phyloP scores from a whole-genome alignment of 2,329 filamentous ascomycete species.

The Aureobasidium melanogenum region DNA sequence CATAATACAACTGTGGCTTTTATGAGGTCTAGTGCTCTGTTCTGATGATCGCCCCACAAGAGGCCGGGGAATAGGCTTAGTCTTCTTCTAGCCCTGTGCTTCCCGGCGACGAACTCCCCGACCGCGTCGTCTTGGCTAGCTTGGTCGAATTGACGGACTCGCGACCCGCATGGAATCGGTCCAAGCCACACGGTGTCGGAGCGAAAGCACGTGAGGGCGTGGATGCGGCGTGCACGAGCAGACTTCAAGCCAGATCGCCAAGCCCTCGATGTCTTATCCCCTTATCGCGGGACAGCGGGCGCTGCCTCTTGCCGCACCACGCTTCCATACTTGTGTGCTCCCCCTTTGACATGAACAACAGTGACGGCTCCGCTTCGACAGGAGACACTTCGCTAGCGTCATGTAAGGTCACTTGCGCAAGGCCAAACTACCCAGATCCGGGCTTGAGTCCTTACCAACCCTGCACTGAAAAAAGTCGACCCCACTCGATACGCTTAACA shows the following conservation, averaged over 20 bases:
- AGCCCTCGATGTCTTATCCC: conserved; percentile 9
- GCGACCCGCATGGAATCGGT: neutral
- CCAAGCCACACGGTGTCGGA: conserved; percentile 3
- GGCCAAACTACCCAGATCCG: conserved; percentile 7
- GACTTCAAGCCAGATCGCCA: neutral
- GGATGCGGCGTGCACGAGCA: neutral
- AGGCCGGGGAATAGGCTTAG: conserved; percentile 7
- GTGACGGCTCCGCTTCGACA: conserved; percentile 9
- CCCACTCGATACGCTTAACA: conserved; percentile 6
- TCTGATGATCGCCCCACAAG: neutral
- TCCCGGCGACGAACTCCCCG: neutral
- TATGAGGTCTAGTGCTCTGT: neutral
- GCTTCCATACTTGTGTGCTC: neutral
- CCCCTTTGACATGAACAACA: conserved; percentile 1
- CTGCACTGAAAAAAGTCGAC: neutral
- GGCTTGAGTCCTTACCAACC: neutral
- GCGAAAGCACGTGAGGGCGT: conserved; percentile 9
- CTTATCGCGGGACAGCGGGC: conserved; percentile 13
- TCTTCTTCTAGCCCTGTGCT: neutral
- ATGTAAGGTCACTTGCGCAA: conserved; percentile 2
- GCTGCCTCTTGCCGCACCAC: conserved; percentile 11
- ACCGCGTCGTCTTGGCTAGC: neutral
- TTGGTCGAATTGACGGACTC: neutral
- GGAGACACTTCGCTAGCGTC: conserved; percentile 11
- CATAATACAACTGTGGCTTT: neutral